Conservation (phyloP, 352 stramenopile genomes). For the Phytophthora sojae region DNA sequence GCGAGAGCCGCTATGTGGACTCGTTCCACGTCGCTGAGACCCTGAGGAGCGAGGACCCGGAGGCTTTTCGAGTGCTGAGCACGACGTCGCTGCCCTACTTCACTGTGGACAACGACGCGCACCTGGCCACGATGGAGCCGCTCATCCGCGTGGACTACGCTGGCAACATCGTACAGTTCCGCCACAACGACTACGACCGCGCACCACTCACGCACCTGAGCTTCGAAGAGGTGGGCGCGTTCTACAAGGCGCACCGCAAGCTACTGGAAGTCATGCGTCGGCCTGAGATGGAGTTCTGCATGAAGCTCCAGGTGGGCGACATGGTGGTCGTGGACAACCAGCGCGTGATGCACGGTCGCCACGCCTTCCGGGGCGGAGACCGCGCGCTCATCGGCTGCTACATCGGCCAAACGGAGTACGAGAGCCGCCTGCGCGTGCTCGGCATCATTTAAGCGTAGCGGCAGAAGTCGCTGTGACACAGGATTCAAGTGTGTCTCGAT, state of each 20-base stretch:
- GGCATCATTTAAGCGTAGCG: constrained; percentile 71
- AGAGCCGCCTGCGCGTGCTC: constrained; percentile 82
- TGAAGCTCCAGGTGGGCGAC: constrained; percentile 75
- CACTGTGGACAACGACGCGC: constrained; percentile 76
- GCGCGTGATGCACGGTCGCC: constrained; percentile 83
- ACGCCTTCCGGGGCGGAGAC: constrained; percentile 80
- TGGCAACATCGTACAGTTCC: constrained; percentile 82
- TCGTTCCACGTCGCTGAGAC: constrained; percentile 81
- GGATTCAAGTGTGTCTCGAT: background rate
- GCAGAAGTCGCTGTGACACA: background rate
- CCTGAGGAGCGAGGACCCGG: constrained; percentile 58
- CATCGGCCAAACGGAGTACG: constrained; percentile 88
- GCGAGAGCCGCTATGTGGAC: constrained; percentile 84
- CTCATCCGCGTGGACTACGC: constrained; percentile 80
- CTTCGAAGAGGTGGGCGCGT: constrained; percentile 74
- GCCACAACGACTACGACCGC: constrained; percentile 92
- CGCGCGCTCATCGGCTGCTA: constrained; percentile 89
- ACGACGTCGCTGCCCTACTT: constrained; percentile 81
- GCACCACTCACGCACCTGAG: constrained; percentile 80
- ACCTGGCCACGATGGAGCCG: constrained; percentile 82
- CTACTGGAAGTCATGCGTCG: constrained; percentile 74
- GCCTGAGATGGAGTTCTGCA: constrained; percentile 64
- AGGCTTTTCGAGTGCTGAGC: constrained; percentile 76
- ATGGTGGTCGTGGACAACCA: constrained; percentile 92
- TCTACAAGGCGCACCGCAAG: constrained; percentile 80